Evolutionary conservation across 2,329 filamentous ascomycete species (phyloP).

Genomic region (Didymella pinodella): DNA sequence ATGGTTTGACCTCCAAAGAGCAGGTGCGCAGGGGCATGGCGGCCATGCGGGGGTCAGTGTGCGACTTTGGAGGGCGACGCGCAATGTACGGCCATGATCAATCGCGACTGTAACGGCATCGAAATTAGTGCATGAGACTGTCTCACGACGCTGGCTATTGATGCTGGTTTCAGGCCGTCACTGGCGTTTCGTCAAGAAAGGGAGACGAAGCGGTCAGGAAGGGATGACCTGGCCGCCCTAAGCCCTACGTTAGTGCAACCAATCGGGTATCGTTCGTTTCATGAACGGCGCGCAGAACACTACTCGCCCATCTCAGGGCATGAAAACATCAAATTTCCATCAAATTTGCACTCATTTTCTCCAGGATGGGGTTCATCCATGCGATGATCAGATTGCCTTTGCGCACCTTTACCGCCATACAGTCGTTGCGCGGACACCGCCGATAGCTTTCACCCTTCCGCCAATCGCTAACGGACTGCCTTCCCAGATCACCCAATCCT

Average conservation of each 20-base stretch:
- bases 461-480: constrained; percentile 69
- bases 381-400: neutral
- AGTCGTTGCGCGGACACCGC: constrained; percentile 9
- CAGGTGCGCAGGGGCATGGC: constrained; percentile 13
- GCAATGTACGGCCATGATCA: constrained; percentile 14
- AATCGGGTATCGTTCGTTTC: constrained; percentile 16
- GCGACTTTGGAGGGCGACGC: neutral
- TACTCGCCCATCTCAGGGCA: constrained; percentile 10
- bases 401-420: constrained; percentile 22
- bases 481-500: constrained; percentile 69
- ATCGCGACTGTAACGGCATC: constrained; percentile 12
- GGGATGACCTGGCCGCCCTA: constrained; percentile 18
- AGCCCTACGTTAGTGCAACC: constrained; percentile 14
- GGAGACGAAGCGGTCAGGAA: constrained; percentile 10
- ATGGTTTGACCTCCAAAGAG: constrained; percentile 8
- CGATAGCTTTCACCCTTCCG: constrained; percentile 55
- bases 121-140: constrained; percentile 18
- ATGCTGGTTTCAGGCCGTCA: constrained; percentile 13
- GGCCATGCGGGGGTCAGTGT: constrained; percentile 9
- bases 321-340: constrained; percentile 10
- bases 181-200: constrained; percentile 17
- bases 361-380: constrained; percentile 1
- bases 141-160: constrained; percentile 13
- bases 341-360: constrained; percentile 4
- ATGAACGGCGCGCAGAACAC: constrained; percentile 8